Base-by-base conservation (phyloP, 78 protist genomes). In the Chrysochromulina tobinii region DNA sequence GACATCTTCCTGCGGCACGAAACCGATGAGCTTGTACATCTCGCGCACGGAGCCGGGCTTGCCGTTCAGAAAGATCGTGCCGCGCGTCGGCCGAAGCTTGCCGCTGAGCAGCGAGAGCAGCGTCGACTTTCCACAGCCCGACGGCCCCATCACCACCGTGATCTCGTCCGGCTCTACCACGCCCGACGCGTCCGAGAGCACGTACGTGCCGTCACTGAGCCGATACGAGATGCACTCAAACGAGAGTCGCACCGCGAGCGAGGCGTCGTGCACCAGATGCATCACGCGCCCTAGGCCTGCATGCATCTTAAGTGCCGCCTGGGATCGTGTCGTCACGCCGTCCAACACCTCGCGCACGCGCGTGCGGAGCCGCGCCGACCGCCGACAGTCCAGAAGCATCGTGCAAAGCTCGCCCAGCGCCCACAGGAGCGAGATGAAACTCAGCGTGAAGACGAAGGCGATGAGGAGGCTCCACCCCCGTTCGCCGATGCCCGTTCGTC, bases 41-140 rank as follows among this genome's bases (percentile, higher is more conserved):
- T 17, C 48, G 77, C 77, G 77, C 77, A 14, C 18, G 5, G 23
- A 15, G 23, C 23, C 68, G 15, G 51, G n/a, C 38, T 38, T 25
- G 7, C 73, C 73, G 38, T 67, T 67, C 25, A 67, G 7, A 8
- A 1, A 23, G 18, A 67, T 18, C 7, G 18, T 1, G 18, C 73
- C 73, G 25, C 18, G 12, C 25, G 18, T 2, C 38, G 73, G 73
- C 73, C 18, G 2, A 9, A 67, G 73, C 73, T 67, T 67, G 38
- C 77, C 77, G 51, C 23, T 8, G 51, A 68, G 50, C 77, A 68
- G n/a, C 18, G 8, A n/a, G 51, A 68, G 1, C 21, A 68, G 27
- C 6, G 77, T 20, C 51, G 95, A 81, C 95, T 97, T 97, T 77
- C 97, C 97, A 23, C 93, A 64, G 68, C 97, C 98, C 0, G 98